Conservation (phyloP, 352 stramenopile genomes). For the Thraustochytrium sp. region DNA sequence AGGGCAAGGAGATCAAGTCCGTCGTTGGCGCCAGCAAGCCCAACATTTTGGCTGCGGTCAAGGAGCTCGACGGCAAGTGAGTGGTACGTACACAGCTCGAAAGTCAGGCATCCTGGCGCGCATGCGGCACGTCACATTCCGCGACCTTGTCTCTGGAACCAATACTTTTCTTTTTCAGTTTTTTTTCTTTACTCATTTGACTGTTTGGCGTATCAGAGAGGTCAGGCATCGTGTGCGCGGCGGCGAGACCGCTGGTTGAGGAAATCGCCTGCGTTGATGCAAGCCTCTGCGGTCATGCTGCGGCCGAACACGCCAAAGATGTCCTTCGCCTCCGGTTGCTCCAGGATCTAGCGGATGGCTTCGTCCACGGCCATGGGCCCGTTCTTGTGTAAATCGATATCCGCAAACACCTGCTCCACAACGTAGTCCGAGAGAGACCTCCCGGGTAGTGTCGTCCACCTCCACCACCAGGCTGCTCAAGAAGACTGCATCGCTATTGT, state of each 20-base stretch:
- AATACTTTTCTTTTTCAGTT: too few relatives aligned
- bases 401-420: conserved; percentile 61
- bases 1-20: not conserved
- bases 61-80: not conserved
- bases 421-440: conserved; percentile 62
- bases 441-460: conserved; percentile 51
- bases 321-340: conserved; percentile 55
- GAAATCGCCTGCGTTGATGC: not conserved
- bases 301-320: conserved; percentile 63
- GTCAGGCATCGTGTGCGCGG: too few relatives aligned
- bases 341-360: conserved; percentile 54
- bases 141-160: not conserved
- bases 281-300: conserved; percentile 57
- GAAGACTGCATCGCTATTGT: conserved; percentile 49
- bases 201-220: too few relatives aligned
- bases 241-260: not conserved
- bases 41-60: not conserved
- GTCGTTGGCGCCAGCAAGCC: not conserved
- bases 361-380: conserved; percentile 53
- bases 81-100: not conserved
- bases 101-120: not conserved
- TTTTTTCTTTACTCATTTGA: too few relatives aligned
- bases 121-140: not conserved
- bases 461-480: conserved; percentile 57
- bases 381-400: conserved; percentile 55